These are phyloP conservation scores for Penicillium sp. DNA, from an alignment of 2,329 filamentous ascomycete genomes.

Conservation along the genomic window DNA sequence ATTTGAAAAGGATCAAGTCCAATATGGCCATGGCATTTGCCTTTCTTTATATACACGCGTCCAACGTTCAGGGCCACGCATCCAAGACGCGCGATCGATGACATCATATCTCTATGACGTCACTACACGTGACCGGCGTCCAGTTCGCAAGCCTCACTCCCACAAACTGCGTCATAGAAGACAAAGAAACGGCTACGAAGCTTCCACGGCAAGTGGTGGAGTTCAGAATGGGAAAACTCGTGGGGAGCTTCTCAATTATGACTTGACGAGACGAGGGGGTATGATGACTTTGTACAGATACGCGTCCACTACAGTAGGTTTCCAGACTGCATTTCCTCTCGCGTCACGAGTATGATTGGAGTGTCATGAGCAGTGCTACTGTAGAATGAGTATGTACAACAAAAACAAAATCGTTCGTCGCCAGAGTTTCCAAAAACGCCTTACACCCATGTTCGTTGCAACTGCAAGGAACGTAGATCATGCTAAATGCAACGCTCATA, in stretches of 20 bases:
- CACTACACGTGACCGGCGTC: constrained; percentile 19
- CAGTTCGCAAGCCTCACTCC: background rate
- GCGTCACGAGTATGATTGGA: background rate
- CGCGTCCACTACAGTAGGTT: background rate
- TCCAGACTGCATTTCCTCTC: background rate
- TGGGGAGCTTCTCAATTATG: background rate
- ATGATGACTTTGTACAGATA: constrained; percentile 9
- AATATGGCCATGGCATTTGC: background rate
- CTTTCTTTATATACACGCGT: constrained; percentile 4
- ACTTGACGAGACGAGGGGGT: background rate
- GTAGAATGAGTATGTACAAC: background rate
- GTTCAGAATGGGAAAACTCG: background rate
- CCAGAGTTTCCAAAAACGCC: background rate
- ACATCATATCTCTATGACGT: constrained; percentile 24
- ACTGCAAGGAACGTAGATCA: constrained; percentile 5
- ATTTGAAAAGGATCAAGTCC: background rate
- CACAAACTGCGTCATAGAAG: constrained; percentile 15
- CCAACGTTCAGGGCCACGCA: background rate
- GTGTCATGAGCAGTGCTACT: background rate
- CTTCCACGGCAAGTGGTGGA: constrained; percentile 8
- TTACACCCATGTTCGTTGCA: background rate
- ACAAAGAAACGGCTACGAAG: constrained; percentile 4
- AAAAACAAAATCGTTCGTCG: background rate
- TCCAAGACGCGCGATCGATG: constrained; percentile 13
- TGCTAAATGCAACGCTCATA: constrained; percentile 19